phyloP scores from a whole-genome alignment of 163 green algal genomes.

The Chloromonas sp. region DNA sequence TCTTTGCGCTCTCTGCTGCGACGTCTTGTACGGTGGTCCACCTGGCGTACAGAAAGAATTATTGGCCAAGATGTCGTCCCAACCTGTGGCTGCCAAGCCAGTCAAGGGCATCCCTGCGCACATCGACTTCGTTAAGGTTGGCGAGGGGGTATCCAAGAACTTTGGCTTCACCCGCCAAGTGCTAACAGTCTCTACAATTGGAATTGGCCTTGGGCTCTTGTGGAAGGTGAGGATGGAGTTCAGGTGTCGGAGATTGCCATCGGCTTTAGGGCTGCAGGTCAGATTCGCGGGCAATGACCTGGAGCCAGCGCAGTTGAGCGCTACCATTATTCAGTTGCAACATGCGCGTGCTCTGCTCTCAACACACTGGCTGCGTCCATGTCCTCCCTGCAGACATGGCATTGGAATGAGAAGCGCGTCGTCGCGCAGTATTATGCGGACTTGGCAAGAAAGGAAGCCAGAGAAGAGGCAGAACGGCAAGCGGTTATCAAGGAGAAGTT shows the following conservation, averaged over 20 bases:
- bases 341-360: neutral
- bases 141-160: constrained; percentile 31
- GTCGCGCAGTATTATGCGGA: constrained; percentile 45
- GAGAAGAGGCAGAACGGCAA: constrained; percentile 24
- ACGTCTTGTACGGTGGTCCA: too few species aligned
- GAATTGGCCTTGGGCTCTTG: constrained; percentile 22
- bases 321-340: neutral
- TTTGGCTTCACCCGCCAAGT: constrained; percentile 36
- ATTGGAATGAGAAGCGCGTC: constrained; percentile 44
- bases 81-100: neutral
- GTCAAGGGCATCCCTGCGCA: neutral
- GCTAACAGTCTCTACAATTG: constrained; percentile 17
- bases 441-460: constrained; percentile 31
- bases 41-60: too few species aligned
- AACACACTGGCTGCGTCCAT: neutral
- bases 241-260: neutral
- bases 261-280: neutral
- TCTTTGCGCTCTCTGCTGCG: too few species aligned
- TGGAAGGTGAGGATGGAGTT: constrained; percentile 28
- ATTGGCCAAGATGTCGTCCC: too few species aligned
- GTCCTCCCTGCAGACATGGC: constrained; percentile 29
- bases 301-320: neutral
- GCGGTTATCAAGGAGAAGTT: constrained; percentile 36
- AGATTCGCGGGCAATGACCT: neutral
- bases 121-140: constrained; percentile 25